phyloP scores from a whole-genome alignment of 2,329 filamentous ascomycete species.

The Blastomyces emzantsi region DNA sequence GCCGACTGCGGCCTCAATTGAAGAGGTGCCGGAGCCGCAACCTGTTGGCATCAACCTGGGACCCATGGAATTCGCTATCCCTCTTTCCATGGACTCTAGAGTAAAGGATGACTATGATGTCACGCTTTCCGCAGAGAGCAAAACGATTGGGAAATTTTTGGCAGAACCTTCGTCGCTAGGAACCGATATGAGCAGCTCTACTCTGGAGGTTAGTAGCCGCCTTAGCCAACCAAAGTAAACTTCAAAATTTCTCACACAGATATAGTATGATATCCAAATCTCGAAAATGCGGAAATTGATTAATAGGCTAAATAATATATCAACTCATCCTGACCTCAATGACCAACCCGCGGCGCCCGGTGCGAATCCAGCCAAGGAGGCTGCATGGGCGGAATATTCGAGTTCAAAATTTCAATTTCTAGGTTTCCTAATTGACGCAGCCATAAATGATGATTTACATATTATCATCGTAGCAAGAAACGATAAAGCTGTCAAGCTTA shows the following conservation, averaged over 20 bases:
- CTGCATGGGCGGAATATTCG: slow-evolving; percentile 40
- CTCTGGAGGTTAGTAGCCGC: neutral
- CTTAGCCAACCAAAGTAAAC: neutral
- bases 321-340: slow-evolving; percentile 39
- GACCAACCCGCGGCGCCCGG: slow-evolving; percentile 30
- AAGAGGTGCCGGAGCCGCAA: slow-evolving; percentile 16
- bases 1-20: slow-evolving; percentile 10
- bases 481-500: slow-evolving; percentile 29
- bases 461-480: slow-evolving; percentile 32
- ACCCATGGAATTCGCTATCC: slow-evolving; percentile 33
- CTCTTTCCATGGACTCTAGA: slow-evolving; percentile 37
- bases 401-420: slow-evolving; percentile 40
- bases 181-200: neutral
- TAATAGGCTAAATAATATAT: slow-evolving; percentile 33
- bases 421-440: slow-evolving; percentile 34
- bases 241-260: slow-evolving; percentile 14
- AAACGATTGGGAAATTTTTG: slow-evolving; percentile 27
- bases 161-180: slow-evolving; percentile 1
- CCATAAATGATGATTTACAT: slow-evolving; percentile 29
- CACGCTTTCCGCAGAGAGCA: slow-evolving; percentile 23
- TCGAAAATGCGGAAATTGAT: slow-evolving; percentile 29
- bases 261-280: slow-evolving; percentile 22
- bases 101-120: slow-evolving; percentile 37
- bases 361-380: slow-evolving; percentile 30
- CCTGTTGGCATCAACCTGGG: slow-evolving; percentile 31